phyloP scores from a whole-genome alignment of 2,329 filamentous ascomycete genomes.

The Pseudopyricularia javanii region DNA sequence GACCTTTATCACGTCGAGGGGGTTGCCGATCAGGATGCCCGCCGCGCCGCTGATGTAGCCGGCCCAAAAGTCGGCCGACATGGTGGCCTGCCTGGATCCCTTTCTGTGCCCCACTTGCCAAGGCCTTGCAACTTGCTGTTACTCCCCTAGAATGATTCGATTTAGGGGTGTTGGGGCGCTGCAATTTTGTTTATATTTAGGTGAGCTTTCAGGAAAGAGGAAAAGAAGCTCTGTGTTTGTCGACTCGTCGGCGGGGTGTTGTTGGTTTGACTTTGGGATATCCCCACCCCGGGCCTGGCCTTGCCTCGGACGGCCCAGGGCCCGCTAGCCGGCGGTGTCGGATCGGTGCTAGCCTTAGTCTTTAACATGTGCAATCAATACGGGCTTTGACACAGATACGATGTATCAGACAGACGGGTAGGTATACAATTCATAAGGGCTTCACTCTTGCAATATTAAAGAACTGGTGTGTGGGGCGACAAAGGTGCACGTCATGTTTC shows the following conservation, averaged over 20 bases:
- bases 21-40: conserved; percentile 82
- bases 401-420: not conserved
- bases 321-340: not conserved
- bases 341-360: not conserved
- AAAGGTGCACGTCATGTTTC: not conserved
- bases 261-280: not conserved
- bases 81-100: conserved; percentile 17
- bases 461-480: not conserved
- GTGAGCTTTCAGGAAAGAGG: too few species aligned
- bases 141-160: too few species aligned
- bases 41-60: conserved; percentile 79
- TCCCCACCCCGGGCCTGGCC: not conserved
- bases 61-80: conserved; percentile 89
- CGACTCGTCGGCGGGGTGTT: too few species aligned
- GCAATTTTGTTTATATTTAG: too few species aligned
- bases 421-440: too few species aligned
- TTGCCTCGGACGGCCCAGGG: not conserved
- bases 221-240: too few species aligned
- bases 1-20: conserved; percentile 59
- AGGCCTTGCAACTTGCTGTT: too few species aligned
- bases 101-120: not conserved
- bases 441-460: not conserved
- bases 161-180: too few species aligned
- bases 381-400: not conserved
- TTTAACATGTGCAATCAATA: not conserved